Base-by-base conservation (phyloP, 2,329 filamentous ascomycete genomes). In the Cadophora gregata region DNA sequence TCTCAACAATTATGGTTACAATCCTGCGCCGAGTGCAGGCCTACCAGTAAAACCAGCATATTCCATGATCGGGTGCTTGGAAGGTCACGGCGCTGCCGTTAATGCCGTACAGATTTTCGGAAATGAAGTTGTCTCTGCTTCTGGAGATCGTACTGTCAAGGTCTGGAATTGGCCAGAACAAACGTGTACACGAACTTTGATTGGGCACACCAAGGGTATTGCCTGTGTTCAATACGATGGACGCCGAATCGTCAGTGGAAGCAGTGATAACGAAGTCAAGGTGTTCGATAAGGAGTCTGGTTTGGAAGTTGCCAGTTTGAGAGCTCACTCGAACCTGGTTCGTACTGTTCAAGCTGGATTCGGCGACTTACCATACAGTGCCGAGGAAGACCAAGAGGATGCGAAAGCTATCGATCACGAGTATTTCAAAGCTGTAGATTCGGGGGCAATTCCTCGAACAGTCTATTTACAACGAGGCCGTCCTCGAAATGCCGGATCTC, bases 211-310 rank as follows among this genome's bases (percentile, higher is more conserved):
- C 70, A 99, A 99, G 78, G 96, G 96, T 36, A 98, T 99, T 73
- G 96, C 96, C 2, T 99, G 96, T 77, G 94, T 99, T 19, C 95
- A 99, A 79, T 98, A 96, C 76, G 96, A 99, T 77, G 93, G 93
- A 29, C 89, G 93, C 60, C 88, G 96, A 24, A 96, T 99, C 69
- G 93, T 99, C 61, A 97, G 93, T 73, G 96, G 96, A 2, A 97
- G 94, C 78, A 97, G 94, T 73, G 96, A 99, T 78, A 93, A 96
- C 76, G 94, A 96, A 48, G 93, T 99, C 36, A 93, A 96, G 72
- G 96, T 99, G 24, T 99, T 97, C 77, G 96, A 98, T 77, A 90
- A 91, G 53, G 86, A 87, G 55, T 93, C 93, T 0, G 91, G 92
- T 4, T 89, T 96, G 12, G 94, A 98, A 78, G 93, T 98, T 6